Base-by-base conservation (phyloP, 2,329 filamentous ascomycete species). In the Arthroderma uncinatum region DNA sequence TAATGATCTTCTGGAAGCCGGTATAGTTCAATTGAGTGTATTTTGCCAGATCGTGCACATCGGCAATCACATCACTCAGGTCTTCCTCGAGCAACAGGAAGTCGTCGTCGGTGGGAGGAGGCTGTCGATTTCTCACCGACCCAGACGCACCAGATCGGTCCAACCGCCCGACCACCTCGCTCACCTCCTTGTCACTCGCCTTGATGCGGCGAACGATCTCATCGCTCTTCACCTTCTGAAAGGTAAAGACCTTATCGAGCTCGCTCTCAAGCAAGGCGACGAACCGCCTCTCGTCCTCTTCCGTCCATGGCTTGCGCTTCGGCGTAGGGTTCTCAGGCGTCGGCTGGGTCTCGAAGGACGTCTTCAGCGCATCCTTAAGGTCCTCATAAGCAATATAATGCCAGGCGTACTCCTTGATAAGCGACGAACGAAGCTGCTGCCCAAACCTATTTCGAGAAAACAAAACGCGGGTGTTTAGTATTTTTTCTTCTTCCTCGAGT, bases 1-100 rank as follows among this genome's bases (percentile, higher is more conserved):
- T 98, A 74, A 98, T 95, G 62, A 98, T 98, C 79, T 98, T 98
- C 78, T 96, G 94, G 71, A 98, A 98, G 4, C 93, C 93, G 0
- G 92, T 97, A 70, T 98, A 98, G 75, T 98, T 98, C 69, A 98
- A 77, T 76, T 96, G 92, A 5, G 95, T 94, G 71, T 95, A 98
- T 75, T 97, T 97, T 71, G 93, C 91, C 59, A 98, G 80, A 67
- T 98, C 93, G 73, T 98, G 92, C 21, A 98, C 93, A 68, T 98
- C 92, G 64, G 93, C 93, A 70, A 98, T 98, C 68, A 98, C 91
- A 71, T 98, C 93, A 74, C 90, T 95, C 67, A 98, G 75, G 67
- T 95, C 90, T 70, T 95, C 88, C 76, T 98, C 93, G 33, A 97
- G 80, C 65, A 95, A 76, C 77, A 94, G 82, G 67, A 96, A 97